These are phyloP conservation scores for Albugo candida DNA, from an alignment of 352 stramenopile species.

Conservation along the genomic window DNA sequence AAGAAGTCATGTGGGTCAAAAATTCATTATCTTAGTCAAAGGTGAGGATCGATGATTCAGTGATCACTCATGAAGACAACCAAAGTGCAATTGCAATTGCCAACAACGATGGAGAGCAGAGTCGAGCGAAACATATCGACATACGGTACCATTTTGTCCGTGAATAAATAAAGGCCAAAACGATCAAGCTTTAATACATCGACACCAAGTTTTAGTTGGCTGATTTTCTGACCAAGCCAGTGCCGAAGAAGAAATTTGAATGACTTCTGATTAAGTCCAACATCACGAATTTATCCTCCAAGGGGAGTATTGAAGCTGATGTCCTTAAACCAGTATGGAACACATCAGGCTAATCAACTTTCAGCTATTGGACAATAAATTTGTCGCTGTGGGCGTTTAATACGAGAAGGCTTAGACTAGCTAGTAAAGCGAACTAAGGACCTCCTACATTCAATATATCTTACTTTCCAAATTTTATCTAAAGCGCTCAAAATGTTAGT, in stretches of 20 bases:
- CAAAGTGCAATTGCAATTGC: conserved; percentile 7
- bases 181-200: conserved; percentile 4
- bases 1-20: conserved; percentile 9
- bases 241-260: neutral
- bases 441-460: too few relatives aligned
- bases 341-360: too few relatives aligned
- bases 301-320: too few relatives aligned
- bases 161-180: conserved; percentile 2
- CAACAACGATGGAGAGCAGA: neutral
- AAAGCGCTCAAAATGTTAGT: too few relatives aligned
- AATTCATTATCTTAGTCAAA: conserved; percentile 2
- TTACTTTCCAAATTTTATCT: too few relatives aligned
- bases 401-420: too few relatives aligned
- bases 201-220: conserved; percentile 7
- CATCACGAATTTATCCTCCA: too few relatives aligned
- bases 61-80: conserved; percentile 4
- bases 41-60: conserved; percentile 1
- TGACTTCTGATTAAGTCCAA: neutral
- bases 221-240: conserved; percentile 9
- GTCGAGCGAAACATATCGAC: conserved; percentile 11
- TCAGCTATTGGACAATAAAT: too few relatives aligned
- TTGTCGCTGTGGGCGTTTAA: too few relatives aligned
- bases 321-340: too few relatives aligned
- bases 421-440: too few relatives aligned
- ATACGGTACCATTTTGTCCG: conserved; percentile 9